These are phyloP conservation scores for Bruguiera gymnorhiza DNA, from an alignment of 345 rosid genomes.

Conservation along the genomic window DNA sequence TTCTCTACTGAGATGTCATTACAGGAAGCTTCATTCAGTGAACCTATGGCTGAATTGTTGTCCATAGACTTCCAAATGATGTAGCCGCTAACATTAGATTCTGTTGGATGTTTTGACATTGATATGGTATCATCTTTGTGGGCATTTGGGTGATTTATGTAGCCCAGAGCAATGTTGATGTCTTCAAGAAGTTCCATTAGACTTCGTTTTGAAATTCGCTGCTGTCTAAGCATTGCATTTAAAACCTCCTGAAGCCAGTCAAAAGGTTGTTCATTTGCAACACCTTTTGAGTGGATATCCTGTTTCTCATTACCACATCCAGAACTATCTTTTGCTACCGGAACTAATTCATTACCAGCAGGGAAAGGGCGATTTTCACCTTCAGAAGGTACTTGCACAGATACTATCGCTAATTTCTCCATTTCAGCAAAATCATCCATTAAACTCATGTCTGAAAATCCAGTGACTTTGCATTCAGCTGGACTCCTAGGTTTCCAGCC, in stretches of 20 bases:
- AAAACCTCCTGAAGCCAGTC: slow-evolving; percentile 95
- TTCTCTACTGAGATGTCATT: slow-evolving; percentile 9
- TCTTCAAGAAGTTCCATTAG: slow-evolving; percentile 62
- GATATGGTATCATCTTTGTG: slow-evolving; percentile 11
- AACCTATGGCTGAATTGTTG: slow-evolving; percentile 7
- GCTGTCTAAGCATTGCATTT: slow-evolving; percentile 65
- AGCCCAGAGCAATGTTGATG: slow-evolving; percentile 74
- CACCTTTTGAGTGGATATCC: slow-evolving; percentile 22
- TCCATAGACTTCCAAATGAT: slow-evolving; percentile 45
- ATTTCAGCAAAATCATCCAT: slow-evolving; percentile 78
- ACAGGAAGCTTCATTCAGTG: slow-evolving; percentile 23
- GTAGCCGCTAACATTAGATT: slow-evolving; percentile 27
- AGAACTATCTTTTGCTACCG: slow-evolving; percentile 19
- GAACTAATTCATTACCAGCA: slow-evolving; percentile 31
- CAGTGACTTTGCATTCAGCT: slow-evolving; percentile 23
- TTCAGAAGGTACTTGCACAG: slow-evolving; percentile 36
- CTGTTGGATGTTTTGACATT: slow-evolving; percentile 19
- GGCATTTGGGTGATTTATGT: slow-evolving; percentile 27
- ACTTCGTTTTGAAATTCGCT: slow-evolving; percentile 54
- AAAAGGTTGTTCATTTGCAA: slow-evolving; percentile 39
- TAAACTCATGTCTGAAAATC: slow-evolving; percentile 50
- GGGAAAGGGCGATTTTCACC: slow-evolving; percentile 2
- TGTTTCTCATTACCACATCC: slow-evolving; percentile 13
- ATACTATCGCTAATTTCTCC: slow-evolving; percentile 79
- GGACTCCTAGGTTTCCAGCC: slow-evolving; percentile 32